These are phyloP conservation scores for Solanum lignicaule DNA, from an alignment of 257 asterid genomes.

Conservation along the genomic window DNA sequence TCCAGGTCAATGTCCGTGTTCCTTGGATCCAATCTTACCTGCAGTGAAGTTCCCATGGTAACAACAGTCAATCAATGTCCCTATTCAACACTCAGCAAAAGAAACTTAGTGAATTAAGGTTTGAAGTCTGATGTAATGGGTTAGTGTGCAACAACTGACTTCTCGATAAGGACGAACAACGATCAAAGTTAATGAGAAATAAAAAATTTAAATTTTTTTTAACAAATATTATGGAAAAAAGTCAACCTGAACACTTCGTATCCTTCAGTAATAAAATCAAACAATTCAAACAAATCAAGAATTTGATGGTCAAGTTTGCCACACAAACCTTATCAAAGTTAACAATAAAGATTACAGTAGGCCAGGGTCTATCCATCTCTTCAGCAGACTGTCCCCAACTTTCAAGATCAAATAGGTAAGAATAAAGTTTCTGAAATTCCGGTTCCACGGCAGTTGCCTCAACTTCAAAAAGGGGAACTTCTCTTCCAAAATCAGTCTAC, in stretches of 20 bases:
- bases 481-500: conserved; percentile 92
- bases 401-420: conserved; percentile 76
- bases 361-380: conserved; percentile 79
- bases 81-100: background rate
- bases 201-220: background rate
- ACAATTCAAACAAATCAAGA: conserved; percentile 1
- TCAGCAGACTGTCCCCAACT: conserved; percentile 46
- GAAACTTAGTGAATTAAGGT: background rate
- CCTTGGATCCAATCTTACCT: conserved; percentile 93
- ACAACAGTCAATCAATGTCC: background rate
- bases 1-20: conserved; percentile 80
- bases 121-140: background rate
- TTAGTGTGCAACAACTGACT: background rate
- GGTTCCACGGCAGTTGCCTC: conserved; percentile 83
- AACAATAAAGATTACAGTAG: conserved; percentile 76
- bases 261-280: conserved; percentile 2
- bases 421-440: conserved; percentile 84
- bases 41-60: conserved; percentile 2
- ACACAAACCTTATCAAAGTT: conserved; percentile 82
- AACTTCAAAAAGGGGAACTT: conserved; percentile 90
- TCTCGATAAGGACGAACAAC: background rate
- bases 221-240: background rate
- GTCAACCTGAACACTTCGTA: background rate
- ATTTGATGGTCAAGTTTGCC: conserved; percentile 9
- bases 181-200: background rate